These are phyloP conservation scores for Ceratobasidium sp. DNA, from an alignment of 1,284 basidiomycete genomes.

Conservation along the genomic window DNA sequence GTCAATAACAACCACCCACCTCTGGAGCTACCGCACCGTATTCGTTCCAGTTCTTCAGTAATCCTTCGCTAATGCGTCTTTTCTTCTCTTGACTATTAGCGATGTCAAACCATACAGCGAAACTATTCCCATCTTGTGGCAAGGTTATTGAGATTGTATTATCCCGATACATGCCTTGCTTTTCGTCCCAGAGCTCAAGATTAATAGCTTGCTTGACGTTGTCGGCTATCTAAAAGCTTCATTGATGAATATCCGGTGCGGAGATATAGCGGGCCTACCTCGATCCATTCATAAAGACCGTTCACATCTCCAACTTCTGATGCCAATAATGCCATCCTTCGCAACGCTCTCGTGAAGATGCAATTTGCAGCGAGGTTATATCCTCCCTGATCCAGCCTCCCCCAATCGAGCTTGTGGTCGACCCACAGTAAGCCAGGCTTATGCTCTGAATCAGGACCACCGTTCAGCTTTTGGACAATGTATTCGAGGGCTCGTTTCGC, in stretches of 20 bases:
- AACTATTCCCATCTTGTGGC: constrained; percentile 39
- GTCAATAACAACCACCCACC: neutral
- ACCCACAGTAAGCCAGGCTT: constrained; percentile 38
- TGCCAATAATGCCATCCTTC: constrained; percentile 19
- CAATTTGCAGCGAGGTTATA: constrained; percentile 41
- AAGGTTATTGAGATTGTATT: constrained; percentile 16
- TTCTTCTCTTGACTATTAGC: constrained; percentile 15
- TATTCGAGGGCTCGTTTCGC: constrained; percentile 27
- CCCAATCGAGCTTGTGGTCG: constrained; percentile 42
- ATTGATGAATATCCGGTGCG: neutral
- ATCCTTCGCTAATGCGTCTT: constrained; percentile 8
- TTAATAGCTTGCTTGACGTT: constrained; percentile 29
- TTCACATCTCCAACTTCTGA: neutral
- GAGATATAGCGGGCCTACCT: neutral
- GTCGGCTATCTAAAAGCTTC: constrained; percentile 3
- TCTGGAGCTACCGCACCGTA: constrained; percentile 39
- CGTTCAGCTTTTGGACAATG: constrained; percentile 32
- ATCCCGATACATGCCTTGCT: constrained; percentile 32
- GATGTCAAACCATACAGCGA: constrained; percentile 36
- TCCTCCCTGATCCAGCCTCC: constrained; percentile 35
- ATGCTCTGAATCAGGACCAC: constrained; percentile 14
- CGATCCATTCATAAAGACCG: neutral
- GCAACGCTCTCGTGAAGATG: constrained; percentile 25
- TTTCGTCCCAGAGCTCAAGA: constrained; percentile 23
- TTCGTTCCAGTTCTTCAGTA: constrained; percentile 36